Conservation (phyloP, 495 filamentous ascomycete species). For the Lepraria neglecta region DNA sequence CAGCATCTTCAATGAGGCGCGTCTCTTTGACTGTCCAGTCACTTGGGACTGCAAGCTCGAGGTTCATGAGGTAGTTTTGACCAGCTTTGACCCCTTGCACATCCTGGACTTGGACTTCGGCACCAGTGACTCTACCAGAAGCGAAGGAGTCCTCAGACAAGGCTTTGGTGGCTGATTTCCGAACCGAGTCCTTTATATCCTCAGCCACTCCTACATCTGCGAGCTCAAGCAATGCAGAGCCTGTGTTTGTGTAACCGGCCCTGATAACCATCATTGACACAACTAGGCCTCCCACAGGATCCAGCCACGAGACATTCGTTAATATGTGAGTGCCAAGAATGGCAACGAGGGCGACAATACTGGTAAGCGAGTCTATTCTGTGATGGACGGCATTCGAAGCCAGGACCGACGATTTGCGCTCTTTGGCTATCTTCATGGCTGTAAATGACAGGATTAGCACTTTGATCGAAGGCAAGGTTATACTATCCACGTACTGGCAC, state of each 20-base stretch:
- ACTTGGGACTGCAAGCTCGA: slow-evolving; percentile 72
- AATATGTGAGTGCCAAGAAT: slow-evolving; percentile 87
- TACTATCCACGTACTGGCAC: slow-evolving; percentile 65
- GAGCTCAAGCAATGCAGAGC: slow-evolving; percentile 73
- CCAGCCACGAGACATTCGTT: slow-evolving; percentile 77
- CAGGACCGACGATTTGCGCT: slow-evolving; percentile 92
- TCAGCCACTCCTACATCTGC: slow-evolving; percentile 83
- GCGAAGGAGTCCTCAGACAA: slow-evolving; percentile 37
- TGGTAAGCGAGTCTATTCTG: slow-evolving; percentile 89
- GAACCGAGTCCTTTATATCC: slow-evolving; percentile 67
- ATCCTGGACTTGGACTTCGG: slow-evolving; percentile 57
- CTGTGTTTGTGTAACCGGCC: slow-evolving; percentile 82
- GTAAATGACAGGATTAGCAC: slow-evolving; percentile 23
- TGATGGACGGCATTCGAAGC: slow-evolving; percentile 95
- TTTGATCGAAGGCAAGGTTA: slow-evolving; percentile 4
- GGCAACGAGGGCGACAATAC: slow-evolving; percentile 80
- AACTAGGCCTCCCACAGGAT: slow-evolving; percentile 87
- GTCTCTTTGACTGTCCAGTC: slow-evolving; percentile 64
- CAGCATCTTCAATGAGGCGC: slow-evolving; percentile 59
- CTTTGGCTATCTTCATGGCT: slow-evolving; percentile 96
- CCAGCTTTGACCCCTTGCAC: slow-evolving; percentile 87
- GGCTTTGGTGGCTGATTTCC: slow-evolving; percentile 53
- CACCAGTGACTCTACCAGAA: slow-evolving; percentile 30
- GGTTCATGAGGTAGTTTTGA: slow-evolving; percentile 87
- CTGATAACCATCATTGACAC: slow-evolving; percentile 90